Percentiles rank a stretch among this genome's conserved stretches.
Conservation (phyloP, 345 rosid genomes). For the Eucalyptus leucophloia region DNA sequence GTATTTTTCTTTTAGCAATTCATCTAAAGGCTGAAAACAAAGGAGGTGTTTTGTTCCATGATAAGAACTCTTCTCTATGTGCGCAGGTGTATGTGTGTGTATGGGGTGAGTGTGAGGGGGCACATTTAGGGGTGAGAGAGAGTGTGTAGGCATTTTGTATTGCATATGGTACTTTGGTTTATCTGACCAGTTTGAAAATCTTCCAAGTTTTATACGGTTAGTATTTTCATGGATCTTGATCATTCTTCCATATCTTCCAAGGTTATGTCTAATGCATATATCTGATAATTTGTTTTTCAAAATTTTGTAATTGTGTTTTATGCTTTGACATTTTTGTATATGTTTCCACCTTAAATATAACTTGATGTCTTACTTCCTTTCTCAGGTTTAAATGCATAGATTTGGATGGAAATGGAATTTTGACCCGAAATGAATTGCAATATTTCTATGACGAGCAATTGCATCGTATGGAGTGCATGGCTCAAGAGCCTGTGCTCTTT, state of each 20-base stretch:
- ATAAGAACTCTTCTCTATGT: neutral
- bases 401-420: slow-evolving; percentile 75
- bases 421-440: slow-evolving; percentile 77
- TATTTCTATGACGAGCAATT: slow-evolving; percentile 86
- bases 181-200: neutral
- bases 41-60: neutral
- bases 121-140: neutral
- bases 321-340: neutral
- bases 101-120: neutral
- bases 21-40: neutral
- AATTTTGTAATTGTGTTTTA: neutral
- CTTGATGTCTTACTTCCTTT: neutral
- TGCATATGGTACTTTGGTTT: neutral
- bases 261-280: neutral
- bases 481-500: slow-evolving; percentile 65
- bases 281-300: neutral
- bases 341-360: neutral
- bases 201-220: neutral
- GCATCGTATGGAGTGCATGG: slow-evolving; percentile 83
- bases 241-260: neutral
- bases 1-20: neutral
- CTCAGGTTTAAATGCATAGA: slow-evolving; percentile 88
- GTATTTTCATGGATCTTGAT: neutral
- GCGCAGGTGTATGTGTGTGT: neutral
- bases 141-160: neutral